Evolutionary conservation across 805 yeast genomes (phyloP).

Genomic region (Yarrowia keelungensis): DNA sequence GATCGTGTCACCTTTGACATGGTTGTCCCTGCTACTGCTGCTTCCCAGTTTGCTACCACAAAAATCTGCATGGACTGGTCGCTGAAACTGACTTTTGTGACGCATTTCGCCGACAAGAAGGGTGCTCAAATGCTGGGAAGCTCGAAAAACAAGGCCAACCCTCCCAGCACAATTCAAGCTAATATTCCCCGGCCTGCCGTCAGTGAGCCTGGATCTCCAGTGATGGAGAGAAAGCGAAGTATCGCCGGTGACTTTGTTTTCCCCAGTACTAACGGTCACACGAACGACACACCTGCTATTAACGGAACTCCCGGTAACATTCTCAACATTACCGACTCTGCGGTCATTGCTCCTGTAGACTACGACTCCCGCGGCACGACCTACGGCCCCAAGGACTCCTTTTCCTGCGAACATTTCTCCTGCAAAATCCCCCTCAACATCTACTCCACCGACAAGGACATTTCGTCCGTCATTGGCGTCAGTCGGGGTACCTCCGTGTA

Average conservation of each 20-base stretch:
- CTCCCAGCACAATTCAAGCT: neutral
- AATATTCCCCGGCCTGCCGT: slow-evolving; percentile 15
- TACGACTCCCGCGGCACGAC: slow-evolving; percentile 34
- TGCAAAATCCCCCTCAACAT: slow-evolving; percentile 56
- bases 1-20: slow-evolving; percentile 26
- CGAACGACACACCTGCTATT: neutral
- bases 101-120: slow-evolving; percentile 41
- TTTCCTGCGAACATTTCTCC: slow-evolving; percentile 47
- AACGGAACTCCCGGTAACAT: neutral
- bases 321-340: slow-evolving; percentile 19
- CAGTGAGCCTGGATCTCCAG: slow-evolving; percentile 25
- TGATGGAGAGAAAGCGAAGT: slow-evolving; percentile 20
- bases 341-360: slow-evolving; percentile 21
- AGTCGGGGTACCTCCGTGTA: slow-evolving; percentile 35
- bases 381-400: slow-evolving; percentile 40
- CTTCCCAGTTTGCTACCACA: slow-evolving; percentile 50
- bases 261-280: neutral
- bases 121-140: slow-evolving; percentile 15
- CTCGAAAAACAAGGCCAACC: slow-evolving; percentile 3
- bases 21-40: slow-evolving; percentile 49
- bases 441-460: slow-evolving; percentile 54
- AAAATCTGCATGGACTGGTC: slow-evolving; percentile 48
- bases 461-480: slow-evolving; percentile 42
- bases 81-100: slow-evolving; percentile 48
- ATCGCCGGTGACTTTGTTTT: neutral